Evolutionary conservation across 768 basidiomycete genomes (phyloP).

Genomic region (Suillus plorans): DNA sequence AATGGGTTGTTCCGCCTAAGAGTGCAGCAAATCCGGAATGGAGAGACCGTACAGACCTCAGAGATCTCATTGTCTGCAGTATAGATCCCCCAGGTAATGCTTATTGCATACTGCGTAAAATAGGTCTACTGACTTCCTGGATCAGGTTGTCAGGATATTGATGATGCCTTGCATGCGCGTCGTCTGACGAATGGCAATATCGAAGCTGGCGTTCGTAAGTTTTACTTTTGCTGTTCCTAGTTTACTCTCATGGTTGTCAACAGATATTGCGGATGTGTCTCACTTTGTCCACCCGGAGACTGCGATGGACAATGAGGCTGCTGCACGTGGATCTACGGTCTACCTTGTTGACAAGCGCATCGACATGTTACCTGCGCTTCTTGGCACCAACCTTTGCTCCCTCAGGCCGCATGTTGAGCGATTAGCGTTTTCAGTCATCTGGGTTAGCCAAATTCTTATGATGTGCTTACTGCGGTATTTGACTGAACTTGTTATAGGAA

Average conservation of each 20-base stretch:
- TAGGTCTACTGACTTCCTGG: conserved; percentile 9
- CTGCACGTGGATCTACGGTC: conserved; percentile 94
- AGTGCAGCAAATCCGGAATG: conserved; percentile 52
- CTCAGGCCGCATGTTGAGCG: conserved; percentile 90
- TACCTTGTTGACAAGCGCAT: conserved; percentile 98
- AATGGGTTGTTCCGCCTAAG: conserved; percentile 91
- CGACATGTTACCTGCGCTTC: conserved; percentile 92
- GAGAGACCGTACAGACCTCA: conserved; percentile 84
- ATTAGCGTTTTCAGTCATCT: conserved; percentile 92
- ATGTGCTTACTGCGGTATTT: not conserved
- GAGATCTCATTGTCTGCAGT: conserved; percentile 86
- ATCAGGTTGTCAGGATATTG: conserved; percentile 94
- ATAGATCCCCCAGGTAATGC: conserved; percentile 89
- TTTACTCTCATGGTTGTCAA: not conserved
- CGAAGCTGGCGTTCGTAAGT: conserved; percentile 97
- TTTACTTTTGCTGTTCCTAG: not conserved
- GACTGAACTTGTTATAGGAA: conserved; percentile 55
- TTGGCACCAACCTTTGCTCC: conserved; percentile 96
- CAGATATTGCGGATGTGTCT: conserved; percentile 98
- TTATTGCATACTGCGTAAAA: not conserved
- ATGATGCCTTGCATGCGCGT: conserved; percentile 93
- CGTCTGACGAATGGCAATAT: conserved; percentile 89
- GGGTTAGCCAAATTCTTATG: conserved; percentile 51
- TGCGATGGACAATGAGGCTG: conserved; percentile 95
- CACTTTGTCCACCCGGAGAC: conserved; percentile 93